Base-by-base conservation (phyloP, 148 eudicot species). In the Rhododendron ferrugineum region DNA sequence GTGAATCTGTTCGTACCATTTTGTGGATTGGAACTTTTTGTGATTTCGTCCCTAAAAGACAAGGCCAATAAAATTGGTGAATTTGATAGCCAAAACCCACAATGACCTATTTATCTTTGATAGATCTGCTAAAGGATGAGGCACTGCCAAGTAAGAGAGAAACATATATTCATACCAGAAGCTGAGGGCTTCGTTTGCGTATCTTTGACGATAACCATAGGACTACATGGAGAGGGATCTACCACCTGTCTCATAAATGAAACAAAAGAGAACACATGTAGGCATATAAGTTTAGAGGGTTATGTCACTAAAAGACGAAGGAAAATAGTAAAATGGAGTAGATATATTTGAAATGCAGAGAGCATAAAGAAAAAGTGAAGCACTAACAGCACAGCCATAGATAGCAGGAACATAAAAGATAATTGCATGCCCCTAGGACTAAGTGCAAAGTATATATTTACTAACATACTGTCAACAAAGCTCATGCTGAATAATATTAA, bases 1-100 rank as follows among this genome's bases (percentile, higher is more conserved):
- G 91, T 68, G 94, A 90, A 91, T 95, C 96, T 81, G 98, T 97
- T 83, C 99, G 92, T 77, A 97, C 98, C 92, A 94, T 90, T 88
- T 92, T 93, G 66, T 92, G 85, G 83, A 93, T 92, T 30, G 96
- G 95, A 75, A 93, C 93, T 86, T 90, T 97, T 79, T 90, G 93
- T 4, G 90, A 88, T 87, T 93, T 91, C 81, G 86, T 81, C 50
- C 89, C 94, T 89, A 87, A 73, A 15, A 60, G 72, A 54, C 54
- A 82, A 52, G 64, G 32, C 70, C 70, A 83, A n/a, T n/a, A 54
- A 68, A 86, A 30, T 78, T 62, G 58, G 58, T 58, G 47, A 70
- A 11, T 40, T 32, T 60, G 73, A 86, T 40, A 1, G 49, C 40
- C 37, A 83, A 80, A 85, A 46, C 80, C 47, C 32, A 82, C 86